Conservation (phyloP, 169 alveolate genomes). For the Plasmodium relictum region DNA sequence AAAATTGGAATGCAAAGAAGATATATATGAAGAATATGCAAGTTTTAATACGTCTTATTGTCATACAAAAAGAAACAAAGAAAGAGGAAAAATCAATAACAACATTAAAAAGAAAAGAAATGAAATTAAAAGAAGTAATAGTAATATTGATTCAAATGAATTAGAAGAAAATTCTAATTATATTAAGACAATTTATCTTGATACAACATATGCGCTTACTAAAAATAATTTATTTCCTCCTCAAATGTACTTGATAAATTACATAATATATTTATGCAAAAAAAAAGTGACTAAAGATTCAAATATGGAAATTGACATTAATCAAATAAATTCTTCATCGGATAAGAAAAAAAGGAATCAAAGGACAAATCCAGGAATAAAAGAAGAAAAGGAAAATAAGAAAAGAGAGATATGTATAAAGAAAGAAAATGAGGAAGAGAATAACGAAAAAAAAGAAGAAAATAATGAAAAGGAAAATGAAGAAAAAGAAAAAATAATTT, state of each 20-base stretch:
- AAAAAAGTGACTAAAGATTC: constrained; percentile 17
- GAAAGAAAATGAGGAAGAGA: not conserved
- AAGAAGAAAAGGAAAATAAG: not conserved
- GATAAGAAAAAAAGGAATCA: not conserved
- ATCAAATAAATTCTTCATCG: not conserved
- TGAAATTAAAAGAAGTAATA: not conserved
- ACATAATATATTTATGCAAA: constrained; percentile 64
- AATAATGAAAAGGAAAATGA: not conserved
- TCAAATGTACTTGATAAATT: constrained; percentile 67
- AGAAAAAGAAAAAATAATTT: not conserved
- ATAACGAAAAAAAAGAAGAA: not conserved
- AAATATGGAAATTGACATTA: not conserved
- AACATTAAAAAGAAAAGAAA: not conserved
- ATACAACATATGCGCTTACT: constrained; percentile 67
- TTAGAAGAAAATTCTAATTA: constrained; percentile 44
- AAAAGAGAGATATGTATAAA: not conserved
- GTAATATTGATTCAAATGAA: not conserved
- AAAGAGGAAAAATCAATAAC: not conserved
- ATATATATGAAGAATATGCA: not conserved
- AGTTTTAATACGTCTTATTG: too few relatives aligned
- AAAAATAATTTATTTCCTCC: constrained; percentile 73
- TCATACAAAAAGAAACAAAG: not conserved
- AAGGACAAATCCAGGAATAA: not conserved
- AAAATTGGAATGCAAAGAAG: constrained; percentile 11
- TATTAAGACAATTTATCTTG: constrained; percentile 72